phyloP scores from a whole-genome alignment of 208 protist genomes.

The Trypanosoma avium region DNA sequence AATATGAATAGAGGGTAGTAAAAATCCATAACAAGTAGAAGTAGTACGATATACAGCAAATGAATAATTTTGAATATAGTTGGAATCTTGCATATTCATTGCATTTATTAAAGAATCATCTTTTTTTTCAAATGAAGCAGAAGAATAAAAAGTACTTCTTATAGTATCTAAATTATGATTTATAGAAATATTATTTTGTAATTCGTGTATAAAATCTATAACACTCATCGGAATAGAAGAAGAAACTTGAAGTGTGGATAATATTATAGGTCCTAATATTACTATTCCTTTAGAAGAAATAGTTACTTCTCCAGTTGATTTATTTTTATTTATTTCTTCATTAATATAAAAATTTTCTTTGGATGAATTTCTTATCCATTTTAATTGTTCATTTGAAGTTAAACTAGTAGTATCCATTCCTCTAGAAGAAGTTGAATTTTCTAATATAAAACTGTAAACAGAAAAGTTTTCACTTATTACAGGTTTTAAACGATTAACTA shows the following conservation, averaged over 20 bases:
- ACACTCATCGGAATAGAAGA: not conserved
- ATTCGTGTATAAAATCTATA: constrained; percentile 11
- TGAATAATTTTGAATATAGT: no score
- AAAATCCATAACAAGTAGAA: constrained; percentile 9
- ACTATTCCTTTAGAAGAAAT: not conserved
- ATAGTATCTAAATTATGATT: not conserved
- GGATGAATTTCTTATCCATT: constrained; percentile 14
- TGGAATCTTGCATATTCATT: no score
- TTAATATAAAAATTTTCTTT: not conserved
- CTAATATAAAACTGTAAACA: constrained; percentile 46
- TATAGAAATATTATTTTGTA: not conserved
- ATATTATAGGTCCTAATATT: not conserved
- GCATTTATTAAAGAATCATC: not conserved
- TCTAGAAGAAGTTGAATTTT: not conserved
- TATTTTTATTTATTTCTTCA: constrained; percentile 10
- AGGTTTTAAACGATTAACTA: constrained; percentile 52
- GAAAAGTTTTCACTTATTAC: constrained; percentile 39
- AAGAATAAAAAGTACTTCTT: not conserved
- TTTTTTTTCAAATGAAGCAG: not conserved
- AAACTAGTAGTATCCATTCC: not conserved
- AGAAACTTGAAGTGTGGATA: not conserved
- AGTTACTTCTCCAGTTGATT: not conserved
- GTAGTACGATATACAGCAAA: constrained; percentile 4
- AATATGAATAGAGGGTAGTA: not conserved
- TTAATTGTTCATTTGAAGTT: not conserved